A percentile compares a stretch with the other conserved stretches of the same genome.
These are phyloP conservation scores for Lepiota subincarnata DNA, from an alignment of 768 basidiomycete genomes.

Conservation along the genomic window DNA sequence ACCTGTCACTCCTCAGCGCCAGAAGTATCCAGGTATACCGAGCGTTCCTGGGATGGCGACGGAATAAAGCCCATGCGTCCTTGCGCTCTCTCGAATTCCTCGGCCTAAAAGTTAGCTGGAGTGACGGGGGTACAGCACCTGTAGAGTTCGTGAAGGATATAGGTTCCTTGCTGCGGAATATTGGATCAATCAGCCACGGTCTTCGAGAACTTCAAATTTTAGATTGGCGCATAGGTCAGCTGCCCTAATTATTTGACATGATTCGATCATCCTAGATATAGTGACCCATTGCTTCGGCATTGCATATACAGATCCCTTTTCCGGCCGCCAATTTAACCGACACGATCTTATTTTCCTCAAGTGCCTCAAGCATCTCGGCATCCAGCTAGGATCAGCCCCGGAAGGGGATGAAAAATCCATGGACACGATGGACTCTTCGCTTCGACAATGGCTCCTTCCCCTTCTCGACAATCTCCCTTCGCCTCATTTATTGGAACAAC, in stretches of 20 bases:
- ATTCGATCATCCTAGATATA: no score
- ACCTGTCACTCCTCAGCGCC: constrained; percentile 1
- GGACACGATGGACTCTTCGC: not conserved
- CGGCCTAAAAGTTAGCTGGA: not conserved
- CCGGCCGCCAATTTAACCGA: constrained; percentile 7
- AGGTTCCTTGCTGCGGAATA: constrained; percentile 37
- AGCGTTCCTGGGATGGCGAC: constrained; percentile 7
- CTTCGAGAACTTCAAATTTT: constrained; percentile 3
- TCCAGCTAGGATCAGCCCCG: constrained; percentile 3
- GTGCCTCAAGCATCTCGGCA: constrained; percentile 4
- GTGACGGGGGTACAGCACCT: not conserved
- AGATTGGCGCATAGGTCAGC: constrained; percentile 9
- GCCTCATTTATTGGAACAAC: not conserved
- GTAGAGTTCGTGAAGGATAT: constrained; percentile 48
- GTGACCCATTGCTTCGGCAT: not conserved
- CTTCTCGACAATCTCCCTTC: not conserved
- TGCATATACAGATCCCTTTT: not conserved
- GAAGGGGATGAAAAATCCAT: not conserved
- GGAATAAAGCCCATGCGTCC: not conserved
- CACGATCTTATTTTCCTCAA: constrained; percentile 1
- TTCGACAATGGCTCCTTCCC: constrained; percentile 1
- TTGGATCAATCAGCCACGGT: not conserved
- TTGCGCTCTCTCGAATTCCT: constrained; percentile 3
- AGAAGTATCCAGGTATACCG: constrained; percentile 8
- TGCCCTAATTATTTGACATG: not conserved